Percentiles rank a stretch among this genome's conserved stretches.
phyloP scores from a whole-genome alignment of 73 alveolate genomes.

The Symbiodinium pilosum region DNA sequence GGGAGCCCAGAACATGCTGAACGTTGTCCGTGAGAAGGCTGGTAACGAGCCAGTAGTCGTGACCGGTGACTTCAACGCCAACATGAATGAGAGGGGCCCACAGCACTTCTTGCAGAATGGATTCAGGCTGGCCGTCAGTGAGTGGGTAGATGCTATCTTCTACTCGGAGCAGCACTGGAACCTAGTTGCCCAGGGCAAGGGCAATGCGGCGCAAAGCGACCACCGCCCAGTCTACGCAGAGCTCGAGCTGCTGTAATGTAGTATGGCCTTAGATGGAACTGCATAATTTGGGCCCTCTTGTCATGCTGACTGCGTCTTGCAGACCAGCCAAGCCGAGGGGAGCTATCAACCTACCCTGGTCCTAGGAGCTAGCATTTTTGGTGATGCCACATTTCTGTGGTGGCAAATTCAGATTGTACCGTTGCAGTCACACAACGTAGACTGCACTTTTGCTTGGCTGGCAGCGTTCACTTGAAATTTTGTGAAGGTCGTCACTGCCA shows the following conservation, averaged over 20 bases:
- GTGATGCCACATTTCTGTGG: neutral
- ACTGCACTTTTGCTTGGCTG: conserved; percentile 8
- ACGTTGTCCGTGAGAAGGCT: neutral
- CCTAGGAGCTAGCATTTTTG: neutral
- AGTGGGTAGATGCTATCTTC: conserved; percentile 82
- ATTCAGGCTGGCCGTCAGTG: conserved; percentile 29
- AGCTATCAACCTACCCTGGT: too few species aligned
- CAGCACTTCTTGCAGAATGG: conserved; percentile 1
- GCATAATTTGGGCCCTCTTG: neutral
- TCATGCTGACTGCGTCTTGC: neutral
- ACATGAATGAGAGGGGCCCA: neutral
- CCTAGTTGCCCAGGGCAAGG: conserved; percentile 20
- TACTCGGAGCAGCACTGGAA: conserved; percentile 72
- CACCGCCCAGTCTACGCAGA: conserved; percentile 13
- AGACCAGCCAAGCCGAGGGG: neutral
- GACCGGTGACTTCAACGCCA: conserved; percentile 5
- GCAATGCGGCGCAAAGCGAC: conserved; percentile 43
- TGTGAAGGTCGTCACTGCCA: neutral
- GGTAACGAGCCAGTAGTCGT: neutral
- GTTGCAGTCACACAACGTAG: neutral
- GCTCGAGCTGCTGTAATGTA: neutral
- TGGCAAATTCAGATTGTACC: neutral
- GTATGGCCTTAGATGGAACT: neutral
- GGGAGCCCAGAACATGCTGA: neutral
- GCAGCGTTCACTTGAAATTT: neutral